phyloP scores from a whole-genome alignment of 495 filamentous ascomycete species.

The Pyrenopolyporus hunteri region DNA sequence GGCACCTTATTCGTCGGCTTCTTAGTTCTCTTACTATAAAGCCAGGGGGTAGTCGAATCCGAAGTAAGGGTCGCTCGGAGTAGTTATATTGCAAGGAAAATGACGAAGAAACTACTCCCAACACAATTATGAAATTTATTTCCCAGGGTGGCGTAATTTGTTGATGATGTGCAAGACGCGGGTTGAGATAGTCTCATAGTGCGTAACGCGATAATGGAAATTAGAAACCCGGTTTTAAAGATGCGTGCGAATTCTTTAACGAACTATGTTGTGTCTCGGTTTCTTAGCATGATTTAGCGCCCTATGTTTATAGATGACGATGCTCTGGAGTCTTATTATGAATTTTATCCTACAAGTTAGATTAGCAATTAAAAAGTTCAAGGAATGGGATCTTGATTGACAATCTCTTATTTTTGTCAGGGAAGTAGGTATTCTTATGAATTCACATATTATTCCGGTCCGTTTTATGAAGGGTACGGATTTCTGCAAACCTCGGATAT shows the following conservation, averaged over 20 bases:
- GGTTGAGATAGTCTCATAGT: too few species aligned
- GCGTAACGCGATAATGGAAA: background rate
- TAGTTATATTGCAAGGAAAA: too few species aligned
- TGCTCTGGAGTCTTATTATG: background rate
- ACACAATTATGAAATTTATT: too few species aligned
- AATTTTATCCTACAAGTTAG: constrained; percentile 4
- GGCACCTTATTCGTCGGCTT: background rate
- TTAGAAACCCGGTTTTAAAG: background rate
- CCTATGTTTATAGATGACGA: constrained; percentile 19
- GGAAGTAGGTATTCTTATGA: too few species aligned
- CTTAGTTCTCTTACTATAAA: constrained; percentile 3
- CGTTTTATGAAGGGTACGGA: too few species aligned
- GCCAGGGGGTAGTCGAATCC: background rate
- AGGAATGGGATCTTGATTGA: too few species aligned
- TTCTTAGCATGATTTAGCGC: too few species aligned
- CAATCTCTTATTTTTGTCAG: background rate
- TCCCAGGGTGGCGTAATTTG: too few species aligned
- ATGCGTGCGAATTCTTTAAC: constrained; percentile 1
- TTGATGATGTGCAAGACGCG: too few species aligned
- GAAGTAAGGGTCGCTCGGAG: background rate
- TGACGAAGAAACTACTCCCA: too few species aligned
- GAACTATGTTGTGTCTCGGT: background rate
- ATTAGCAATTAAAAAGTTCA: too few species aligned
- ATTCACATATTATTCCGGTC: too few species aligned
- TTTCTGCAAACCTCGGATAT: background rate